Evolutionary conservation across 768 basidiomycete species (phyloP).

Genomic region (Mycena filopes): DNA sequence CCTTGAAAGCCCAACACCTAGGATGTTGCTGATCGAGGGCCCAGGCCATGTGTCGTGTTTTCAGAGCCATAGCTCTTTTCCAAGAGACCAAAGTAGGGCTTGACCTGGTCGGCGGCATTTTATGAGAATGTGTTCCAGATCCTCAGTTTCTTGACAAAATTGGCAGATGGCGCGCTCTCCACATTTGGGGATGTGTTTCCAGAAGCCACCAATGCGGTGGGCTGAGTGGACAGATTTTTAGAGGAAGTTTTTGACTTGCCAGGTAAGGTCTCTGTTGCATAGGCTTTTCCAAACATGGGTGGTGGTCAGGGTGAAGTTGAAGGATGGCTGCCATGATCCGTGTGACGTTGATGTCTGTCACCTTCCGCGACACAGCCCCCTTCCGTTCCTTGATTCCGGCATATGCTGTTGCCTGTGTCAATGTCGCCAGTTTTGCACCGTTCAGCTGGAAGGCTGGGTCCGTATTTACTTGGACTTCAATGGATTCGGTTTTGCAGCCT

Average conservation of each 20-base stretch:
- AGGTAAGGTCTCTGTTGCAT: not conserved
- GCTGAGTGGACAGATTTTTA: constrained; percentile 6
- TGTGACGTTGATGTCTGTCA: not conserved
- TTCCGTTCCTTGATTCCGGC: constrained; percentile 4
- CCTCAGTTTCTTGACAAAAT: not conserved
- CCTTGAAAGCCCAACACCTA: too few species aligned
- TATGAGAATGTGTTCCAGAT: too few species aligned
- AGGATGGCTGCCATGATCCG: not conserved
- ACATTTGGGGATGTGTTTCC: constrained; percentile 17
- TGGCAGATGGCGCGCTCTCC: not conserved
- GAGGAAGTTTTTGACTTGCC: constrained; percentile 9
- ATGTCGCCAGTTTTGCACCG: not conserved
- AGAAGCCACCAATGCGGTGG: constrained; percentile 5
- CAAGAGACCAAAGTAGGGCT: too few species aligned
- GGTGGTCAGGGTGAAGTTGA: not conserved
- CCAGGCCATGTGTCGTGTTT: too few species aligned
- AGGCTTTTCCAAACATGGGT: constrained; percentile 8
- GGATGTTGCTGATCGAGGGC: too few species aligned
- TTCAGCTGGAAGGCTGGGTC: not conserved
- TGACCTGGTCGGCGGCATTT: too few species aligned
- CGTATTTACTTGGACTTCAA: not conserved
- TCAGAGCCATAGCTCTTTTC: too few species aligned
- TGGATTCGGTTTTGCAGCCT: not conserved
- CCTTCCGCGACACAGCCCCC: not conserved
- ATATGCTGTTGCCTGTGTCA: constrained; percentile 9